Base-by-base conservation (phyloP, 2,329 filamentous ascomycete species). In the Fusarium graminum region DNA sequence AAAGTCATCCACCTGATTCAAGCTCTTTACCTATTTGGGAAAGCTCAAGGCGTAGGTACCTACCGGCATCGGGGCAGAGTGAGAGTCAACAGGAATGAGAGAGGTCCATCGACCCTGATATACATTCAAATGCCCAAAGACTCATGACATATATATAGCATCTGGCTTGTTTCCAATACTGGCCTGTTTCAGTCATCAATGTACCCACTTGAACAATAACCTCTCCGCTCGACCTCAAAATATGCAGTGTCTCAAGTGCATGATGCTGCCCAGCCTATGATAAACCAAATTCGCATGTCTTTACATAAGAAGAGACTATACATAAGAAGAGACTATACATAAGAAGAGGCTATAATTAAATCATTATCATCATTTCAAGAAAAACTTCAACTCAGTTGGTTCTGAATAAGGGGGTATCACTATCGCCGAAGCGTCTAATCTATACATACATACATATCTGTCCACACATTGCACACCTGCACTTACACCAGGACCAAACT, bases 21-120 rank as follows among this genome's bases (percentile, higher is more conserved):
- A 73, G 71, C 71, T 73, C 69, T 56, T 68, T 73, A 28, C 71
- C 62, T 36, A 30, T 68, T 71, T 63, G 9, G 71, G 71, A 58
- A 65, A 72, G 59, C 52, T 62, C 42, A 49, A 36, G 38, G 42
- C 43, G 41, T 30, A n/a, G n/a, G n/a, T n/a, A n/a, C n/a, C n/a
- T n/a, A 45, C 29, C 43, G 56, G 61, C 52, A 63, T 62, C 53
- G 45, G 61, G 32, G 26, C 42, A 43, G 26, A 43, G 59, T 47
- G 42, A 51, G 45, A 60, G 39, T 43, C n/a, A 7, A 38, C 16
- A 30, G 41, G 17, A 42, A 50, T 10, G 19, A 38, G n/a, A 17
- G 19, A 53, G 36, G n/a, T 28, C 29, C 44, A 11, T 10, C 16
- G 13, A 17, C 34, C 16, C 16, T 36, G 16, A 4, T 36, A 17